These are phyloP conservation scores for Diutina pseudorugosa DNA, from an alignment of 1,139 yeast species.

Conservation along the genomic window DNA sequence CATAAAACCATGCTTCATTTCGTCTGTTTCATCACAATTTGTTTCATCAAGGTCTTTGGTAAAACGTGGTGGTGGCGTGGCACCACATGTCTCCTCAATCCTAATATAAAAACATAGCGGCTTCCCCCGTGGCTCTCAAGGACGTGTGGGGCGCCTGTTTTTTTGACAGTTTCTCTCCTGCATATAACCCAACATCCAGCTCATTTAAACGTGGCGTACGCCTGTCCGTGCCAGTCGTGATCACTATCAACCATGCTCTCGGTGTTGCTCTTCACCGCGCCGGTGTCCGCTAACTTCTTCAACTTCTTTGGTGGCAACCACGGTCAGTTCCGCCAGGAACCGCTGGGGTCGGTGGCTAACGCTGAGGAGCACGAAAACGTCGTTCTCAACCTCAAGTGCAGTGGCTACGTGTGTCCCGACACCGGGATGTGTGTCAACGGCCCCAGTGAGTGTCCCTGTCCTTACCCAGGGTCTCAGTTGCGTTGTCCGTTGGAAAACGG, in stretches of 20 bases:
- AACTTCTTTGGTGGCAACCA: constrained; percentile 19
- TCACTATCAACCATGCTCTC: not conserved
- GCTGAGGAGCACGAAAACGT: constrained; percentile 14
- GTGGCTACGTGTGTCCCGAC: constrained; percentile 68
- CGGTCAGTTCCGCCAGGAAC: constrained; percentile 13
- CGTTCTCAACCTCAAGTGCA: constrained; percentile 35
- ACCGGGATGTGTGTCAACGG: constrained; percentile 64
- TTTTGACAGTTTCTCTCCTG: not conserved
- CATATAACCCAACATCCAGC: not conserved
- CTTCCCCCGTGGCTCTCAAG: too few species aligned
- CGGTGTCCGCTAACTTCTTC: constrained; percentile 17
- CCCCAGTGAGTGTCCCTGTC: constrained; percentile 78
- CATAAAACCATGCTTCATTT: too few species aligned
- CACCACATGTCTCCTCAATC: too few species aligned
- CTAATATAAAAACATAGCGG: too few species aligned
- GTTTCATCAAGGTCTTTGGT: too few species aligned
- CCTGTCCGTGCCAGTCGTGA: not conserved
- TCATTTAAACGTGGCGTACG: not conserved
- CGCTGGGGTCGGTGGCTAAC: constrained; percentile 8
- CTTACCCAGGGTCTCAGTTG: constrained; percentile 72
- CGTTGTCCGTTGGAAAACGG: constrained; percentile 68
- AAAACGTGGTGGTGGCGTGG: too few species aligned
- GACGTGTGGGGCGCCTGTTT: too few species aligned
- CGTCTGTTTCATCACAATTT: too few species aligned
- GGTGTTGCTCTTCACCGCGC: not conserved